These are phyloP conservation scores for Elaeagnus macrophylla DNA, from an alignment of 306 rosid species.

Conservation along the genomic window DNA sequence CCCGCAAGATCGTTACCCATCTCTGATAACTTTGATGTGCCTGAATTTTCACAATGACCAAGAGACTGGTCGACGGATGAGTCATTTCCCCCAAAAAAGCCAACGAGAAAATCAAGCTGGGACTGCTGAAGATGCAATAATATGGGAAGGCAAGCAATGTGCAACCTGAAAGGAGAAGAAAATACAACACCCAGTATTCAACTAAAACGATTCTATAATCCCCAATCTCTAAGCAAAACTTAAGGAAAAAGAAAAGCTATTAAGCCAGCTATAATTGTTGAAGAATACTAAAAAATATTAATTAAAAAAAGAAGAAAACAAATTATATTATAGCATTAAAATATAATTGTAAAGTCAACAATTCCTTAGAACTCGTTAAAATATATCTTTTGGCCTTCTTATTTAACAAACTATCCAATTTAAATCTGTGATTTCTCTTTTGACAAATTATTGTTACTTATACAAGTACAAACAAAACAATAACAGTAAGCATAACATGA, in stretches of 20 bases:
- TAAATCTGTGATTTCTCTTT: too few species aligned
- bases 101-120: constrained; percentile 79
- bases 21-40: constrained; percentile 42
- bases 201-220: constrained; percentile 1
- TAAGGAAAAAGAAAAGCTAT: background rate
- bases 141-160: constrained; percentile 55
- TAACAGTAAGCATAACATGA: too few species aligned
- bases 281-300: background rate
- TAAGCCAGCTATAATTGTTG: background rate
- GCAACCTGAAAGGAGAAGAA: constrained; percentile 46
- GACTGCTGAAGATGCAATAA: constrained; percentile 71
- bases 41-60: constrained; percentile 40
- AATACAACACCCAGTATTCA: constrained; percentile 7
- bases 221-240: constrained; percentile 2
- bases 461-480: too few species aligned
- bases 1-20: constrained; percentile 25
- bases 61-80: constrained; percentile 42
- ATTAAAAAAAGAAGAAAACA: background rate
- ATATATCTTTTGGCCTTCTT: too few species aligned
- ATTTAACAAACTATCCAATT: too few species aligned
- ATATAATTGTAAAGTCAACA: too few species aligned
- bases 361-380: too few species aligned
- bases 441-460: too few species aligned
- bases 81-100: constrained; percentile 61
- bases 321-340: background rate